Evolutionary conservation across 2,329 filamentous ascomycete genomes (phyloP).

Genomic region (Claviceps sp.): DNA sequence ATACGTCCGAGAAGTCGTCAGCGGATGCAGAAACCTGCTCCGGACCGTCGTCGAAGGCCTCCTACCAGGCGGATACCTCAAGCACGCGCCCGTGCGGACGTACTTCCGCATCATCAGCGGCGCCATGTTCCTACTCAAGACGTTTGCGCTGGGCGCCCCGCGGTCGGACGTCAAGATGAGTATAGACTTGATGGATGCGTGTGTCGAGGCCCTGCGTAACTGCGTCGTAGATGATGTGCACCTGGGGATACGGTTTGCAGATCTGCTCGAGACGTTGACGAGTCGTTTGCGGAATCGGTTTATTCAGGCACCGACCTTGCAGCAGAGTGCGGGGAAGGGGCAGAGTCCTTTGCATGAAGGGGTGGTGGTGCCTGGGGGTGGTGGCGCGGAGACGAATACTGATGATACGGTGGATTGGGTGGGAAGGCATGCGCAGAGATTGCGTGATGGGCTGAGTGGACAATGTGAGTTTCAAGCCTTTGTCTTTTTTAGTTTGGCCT

Average conservation of each 20-base stretch:
- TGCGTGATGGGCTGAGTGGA: slow-evolving; percentile 26
- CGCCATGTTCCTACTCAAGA: slow-evolving; percentile 74
- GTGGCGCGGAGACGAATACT: neutral
- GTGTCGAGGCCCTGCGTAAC: slow-evolving; percentile 59
- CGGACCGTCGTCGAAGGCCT: slow-evolving; percentile 65
- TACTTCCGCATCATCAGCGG: slow-evolving; percentile 81
- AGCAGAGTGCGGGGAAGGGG: slow-evolving; percentile 25
- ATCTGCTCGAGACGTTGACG: slow-evolving; percentile 67
- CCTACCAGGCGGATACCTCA: slow-evolving; percentile 60
- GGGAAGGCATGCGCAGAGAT: slow-evolving; percentile 24
- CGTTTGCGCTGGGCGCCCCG: slow-evolving; percentile 67
- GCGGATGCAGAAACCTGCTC: slow-evolving; percentile 64
- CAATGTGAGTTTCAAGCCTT: slow-evolving; percentile 18
- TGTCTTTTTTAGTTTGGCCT: neutral
- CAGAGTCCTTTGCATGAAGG: slow-evolving; percentile 26
- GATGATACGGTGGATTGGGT: slow-evolving; percentile 17
- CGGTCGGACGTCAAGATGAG: slow-evolving; percentile 66
- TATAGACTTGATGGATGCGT: slow-evolving; percentile 61
- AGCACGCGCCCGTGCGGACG: slow-evolving; percentile 70
- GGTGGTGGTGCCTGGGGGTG: slow-evolving; percentile 10
- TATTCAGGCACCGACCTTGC: slow-evolving; percentile 46
- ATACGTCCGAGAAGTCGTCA: slow-evolving; percentile 64
- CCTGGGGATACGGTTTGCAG: slow-evolving; percentile 70
- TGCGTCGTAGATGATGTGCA: slow-evolving; percentile 79
- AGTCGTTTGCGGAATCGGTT: slow-evolving; percentile 62